A percentile compares a stretch with the other conserved stretches of the same genome.
Evolutionary conservation across 495 filamentous ascomycete species (phyloP).

Genomic region (Aspergillus nanangensis): DNA sequence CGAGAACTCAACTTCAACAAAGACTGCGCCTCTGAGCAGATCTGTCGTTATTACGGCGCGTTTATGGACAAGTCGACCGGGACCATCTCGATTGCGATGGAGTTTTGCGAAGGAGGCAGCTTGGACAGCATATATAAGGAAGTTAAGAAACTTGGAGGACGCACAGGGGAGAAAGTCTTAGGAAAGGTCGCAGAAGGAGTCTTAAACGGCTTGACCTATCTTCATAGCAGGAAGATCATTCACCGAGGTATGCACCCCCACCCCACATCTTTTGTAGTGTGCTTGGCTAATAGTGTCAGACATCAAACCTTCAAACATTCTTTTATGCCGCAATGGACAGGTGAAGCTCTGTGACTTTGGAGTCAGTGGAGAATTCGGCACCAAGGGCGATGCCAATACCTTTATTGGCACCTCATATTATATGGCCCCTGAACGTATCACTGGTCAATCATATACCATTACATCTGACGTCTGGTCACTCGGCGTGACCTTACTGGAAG

Average conservation of each 20-base stretch:
- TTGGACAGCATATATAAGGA: constrained; percentile 95
- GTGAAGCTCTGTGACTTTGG: constrained; percentile 99
- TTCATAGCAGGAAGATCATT: constrained; percentile 96
- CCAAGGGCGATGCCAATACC: constrained; percentile 96
- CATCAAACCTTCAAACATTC: constrained; percentile 97
- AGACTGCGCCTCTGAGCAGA: constrained; percentile 87
- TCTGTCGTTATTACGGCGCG: constrained; percentile 95
- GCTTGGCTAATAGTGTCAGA: constrained; percentile 41
- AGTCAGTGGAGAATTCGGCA: constrained; percentile 95
- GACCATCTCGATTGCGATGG: constrained; percentile 98
- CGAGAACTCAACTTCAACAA: constrained; percentile 97
- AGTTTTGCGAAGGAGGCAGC: constrained; percentile 95
- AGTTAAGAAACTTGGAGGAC: constrained; percentile 88
- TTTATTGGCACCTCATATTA: constrained; percentile 99
- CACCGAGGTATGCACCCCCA: constrained; percentile 62
- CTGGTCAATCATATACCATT: constrained; percentile 95
- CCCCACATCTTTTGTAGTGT: background rate
- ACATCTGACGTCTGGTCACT: constrained; percentile 98
- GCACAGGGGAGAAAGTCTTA: constrained; percentile 96
- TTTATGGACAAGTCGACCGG: constrained; percentile 90
- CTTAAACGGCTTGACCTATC: constrained; percentile 87
- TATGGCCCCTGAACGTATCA: constrained; percentile 98
- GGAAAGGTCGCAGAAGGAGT: constrained; percentile 97
- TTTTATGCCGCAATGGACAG: constrained; percentile 85
- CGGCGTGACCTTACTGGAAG: constrained; percentile 92